phyloP scores from a whole-genome alignment of 2,329 filamentous ascomycete species.

The Alternaria gansuensis region DNA sequence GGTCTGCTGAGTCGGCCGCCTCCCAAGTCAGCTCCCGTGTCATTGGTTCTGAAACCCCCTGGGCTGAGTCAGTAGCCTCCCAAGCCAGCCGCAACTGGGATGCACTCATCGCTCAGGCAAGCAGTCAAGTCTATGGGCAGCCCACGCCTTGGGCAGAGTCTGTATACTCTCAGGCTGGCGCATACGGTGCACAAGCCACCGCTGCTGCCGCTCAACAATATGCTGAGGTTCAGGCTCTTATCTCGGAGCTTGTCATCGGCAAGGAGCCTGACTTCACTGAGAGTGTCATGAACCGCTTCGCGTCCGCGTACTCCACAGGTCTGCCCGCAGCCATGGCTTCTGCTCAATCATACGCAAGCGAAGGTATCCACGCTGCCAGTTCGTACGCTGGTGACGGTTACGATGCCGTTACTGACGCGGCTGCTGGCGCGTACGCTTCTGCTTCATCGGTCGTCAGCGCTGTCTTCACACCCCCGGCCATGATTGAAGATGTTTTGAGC shows the following conservation, averaged over 20 bases:
- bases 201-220: constrained; percentile 71
- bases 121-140: constrained; percentile 73
- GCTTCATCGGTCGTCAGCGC: constrained; percentile 59
- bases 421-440: constrained; percentile 59
- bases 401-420: constrained; percentile 61
- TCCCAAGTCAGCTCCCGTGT: constrained; percentile 59
- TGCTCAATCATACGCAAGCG: constrained; percentile 63
- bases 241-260: constrained; percentile 78
- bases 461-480: constrained; percentile 66
- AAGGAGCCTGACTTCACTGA: constrained; percentile 84
- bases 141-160: constrained; percentile 62
- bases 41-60: constrained; percentile 59
- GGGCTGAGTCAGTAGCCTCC: constrained; percentile 64
- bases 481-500: constrained; percentile 66
- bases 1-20: constrained; percentile 56
- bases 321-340: constrained; percentile 64
- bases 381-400: constrained; percentile 60
- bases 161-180: constrained; percentile 62
- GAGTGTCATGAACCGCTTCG: constrained; percentile 76
- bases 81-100: constrained; percentile 71
- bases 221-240: constrained; percentile 72
- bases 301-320: constrained; percentile 75
- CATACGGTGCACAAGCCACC: constrained; percentile 70
- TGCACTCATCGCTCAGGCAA: constrained; percentile 69
- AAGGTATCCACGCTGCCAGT: constrained; percentile 55